phyloP scores from a whole-genome alignment of 169 alveolate genomes.

The Cytauxzoon felis region DNA sequence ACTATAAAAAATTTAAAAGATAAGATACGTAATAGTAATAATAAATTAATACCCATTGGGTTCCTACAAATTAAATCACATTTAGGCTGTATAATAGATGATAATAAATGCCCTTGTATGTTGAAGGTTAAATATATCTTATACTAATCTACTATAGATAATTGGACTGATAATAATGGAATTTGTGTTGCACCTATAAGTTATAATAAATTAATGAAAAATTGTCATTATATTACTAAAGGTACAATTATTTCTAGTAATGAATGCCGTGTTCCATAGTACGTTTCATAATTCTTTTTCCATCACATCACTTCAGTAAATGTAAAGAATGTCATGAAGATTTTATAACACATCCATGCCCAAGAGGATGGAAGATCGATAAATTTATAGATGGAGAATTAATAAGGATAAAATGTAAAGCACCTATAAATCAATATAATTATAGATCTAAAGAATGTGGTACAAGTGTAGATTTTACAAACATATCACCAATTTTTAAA shows the following conservation, averaged over 20 bases:
- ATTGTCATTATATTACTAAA: constrained; percentile 32
- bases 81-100: background rate
- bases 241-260: constrained; percentile 18
- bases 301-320: constrained; percentile 1
- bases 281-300: constrained; percentile 13
- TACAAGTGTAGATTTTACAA: constrained; percentile 57
- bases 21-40: constrained; percentile 13
- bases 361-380: constrained; percentile 64
- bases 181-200: constrained; percentile 24
- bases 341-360: constrained; percentile 64
- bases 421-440: constrained; percentile 39
- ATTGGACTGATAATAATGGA: constrained; percentile 2
- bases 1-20: constrained; percentile 22
- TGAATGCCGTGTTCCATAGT: constrained; percentile 47
- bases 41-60: constrained; percentile 7
- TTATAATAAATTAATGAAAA: constrained; percentile 28
- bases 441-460: constrained; percentile 58
- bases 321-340: constrained; percentile 28
- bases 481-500: constrained; percentile 58
- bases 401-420: constrained; percentile 42
- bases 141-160: background rate
- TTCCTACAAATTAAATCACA: constrained; percentile 15
- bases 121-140: background rate
- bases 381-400: constrained; percentile 25
- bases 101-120: constrained; percentile 14